Conservation (phyloP, 345 rosid species). For the Populus euphratica region DNA sequence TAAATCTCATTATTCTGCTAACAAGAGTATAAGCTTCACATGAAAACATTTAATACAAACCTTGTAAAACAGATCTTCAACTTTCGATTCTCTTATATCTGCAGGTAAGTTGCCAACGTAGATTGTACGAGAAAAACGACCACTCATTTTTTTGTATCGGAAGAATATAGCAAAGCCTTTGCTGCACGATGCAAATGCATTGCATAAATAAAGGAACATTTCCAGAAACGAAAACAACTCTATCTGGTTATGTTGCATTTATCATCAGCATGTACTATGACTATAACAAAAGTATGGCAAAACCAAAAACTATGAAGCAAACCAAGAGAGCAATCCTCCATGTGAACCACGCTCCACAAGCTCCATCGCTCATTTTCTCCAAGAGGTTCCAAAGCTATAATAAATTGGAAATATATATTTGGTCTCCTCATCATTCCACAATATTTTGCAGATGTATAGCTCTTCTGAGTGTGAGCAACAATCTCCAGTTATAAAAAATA, state of each 20-base stretch:
- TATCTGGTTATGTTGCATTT: conserved; percentile 23
- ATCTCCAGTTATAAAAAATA: neutral
- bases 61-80: conserved; percentile 96
- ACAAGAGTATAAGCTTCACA: neutral
- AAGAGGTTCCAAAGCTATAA: conserved; percentile 9
- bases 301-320: conserved; percentile 8
- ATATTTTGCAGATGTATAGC: neutral
- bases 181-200: conserved; percentile 28
- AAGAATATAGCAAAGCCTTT: conserved; percentile 7
- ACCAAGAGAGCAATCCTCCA: conserved; percentile 9
- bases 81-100: conserved; percentile 78
- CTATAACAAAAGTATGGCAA: neutral
- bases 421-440: conserved; percentile 2
- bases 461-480: neutral
- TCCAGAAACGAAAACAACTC: conserved; percentile 19
- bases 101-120: conserved; percentile 96
- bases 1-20: neutral
- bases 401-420: neutral
- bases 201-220: conserved; percentile 21
- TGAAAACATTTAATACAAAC: conserved; percentile 34
- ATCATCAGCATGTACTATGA: conserved; percentile 24
- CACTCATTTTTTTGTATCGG: conserved; percentile 60
- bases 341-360: neutral
- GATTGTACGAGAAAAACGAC: conserved; percentile 94
- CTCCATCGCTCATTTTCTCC: conserved; percentile 2